Percentiles rank a stretch among this genome's conserved stretches.
These are phyloP conservation scores for Leptosphaerulina australis DNA, from an alignment of 2,329 filamentous ascomycete genomes.

Conservation along the genomic window DNA sequence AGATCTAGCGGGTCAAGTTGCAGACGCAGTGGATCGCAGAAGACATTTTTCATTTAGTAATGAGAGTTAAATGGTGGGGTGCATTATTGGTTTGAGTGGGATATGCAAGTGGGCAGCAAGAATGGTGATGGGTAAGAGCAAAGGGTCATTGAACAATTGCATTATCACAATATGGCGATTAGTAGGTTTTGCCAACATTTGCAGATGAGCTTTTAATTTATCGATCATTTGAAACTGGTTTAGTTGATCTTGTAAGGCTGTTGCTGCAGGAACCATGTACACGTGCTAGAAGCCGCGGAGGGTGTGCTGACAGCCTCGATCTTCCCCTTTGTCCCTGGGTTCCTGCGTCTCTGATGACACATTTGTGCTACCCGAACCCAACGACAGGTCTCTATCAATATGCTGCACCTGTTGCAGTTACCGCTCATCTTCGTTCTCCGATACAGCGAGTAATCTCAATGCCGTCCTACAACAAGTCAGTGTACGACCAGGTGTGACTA, in stretches of 20 bases:
- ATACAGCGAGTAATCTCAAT: slow-evolving; percentile 69
- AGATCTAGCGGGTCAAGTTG: slow-evolving; percentile 4
- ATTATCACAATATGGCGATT: not conserved
- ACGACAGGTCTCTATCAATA: slow-evolving; percentile 1
- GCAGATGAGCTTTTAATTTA: not conserved
- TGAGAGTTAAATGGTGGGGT: slow-evolving; percentile 17
- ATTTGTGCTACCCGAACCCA: slow-evolving; percentile 3
- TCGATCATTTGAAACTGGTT: not conserved
- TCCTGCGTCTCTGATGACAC: slow-evolving; percentile 15
- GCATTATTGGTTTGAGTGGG: slow-evolving; percentile 19
- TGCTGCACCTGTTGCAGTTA: not conserved
- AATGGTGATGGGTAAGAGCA: not conserved
- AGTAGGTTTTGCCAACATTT: not conserved
- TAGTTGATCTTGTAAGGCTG: not conserved
- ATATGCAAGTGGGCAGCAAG: not conserved
- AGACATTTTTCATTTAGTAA: slow-evolving; percentile 9
- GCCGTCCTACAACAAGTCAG: slow-evolving; percentile 59
- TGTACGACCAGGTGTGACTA: slow-evolving; percentile 3
- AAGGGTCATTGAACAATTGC: not conserved
- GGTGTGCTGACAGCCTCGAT: slow-evolving; percentile 10
- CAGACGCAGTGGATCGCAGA: slow-evolving; percentile 2
- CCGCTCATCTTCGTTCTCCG: slow-evolving; percentile 19
- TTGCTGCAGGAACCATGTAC: not conserved
- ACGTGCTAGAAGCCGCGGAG: slow-evolving; percentile 10
- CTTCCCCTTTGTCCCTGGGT: slow-evolving; percentile 1